These are phyloP conservation scores for Fusarium sp. DNA, from an alignment of 2,329 filamentous ascomycete genomes.

Conservation along the genomic window DNA sequence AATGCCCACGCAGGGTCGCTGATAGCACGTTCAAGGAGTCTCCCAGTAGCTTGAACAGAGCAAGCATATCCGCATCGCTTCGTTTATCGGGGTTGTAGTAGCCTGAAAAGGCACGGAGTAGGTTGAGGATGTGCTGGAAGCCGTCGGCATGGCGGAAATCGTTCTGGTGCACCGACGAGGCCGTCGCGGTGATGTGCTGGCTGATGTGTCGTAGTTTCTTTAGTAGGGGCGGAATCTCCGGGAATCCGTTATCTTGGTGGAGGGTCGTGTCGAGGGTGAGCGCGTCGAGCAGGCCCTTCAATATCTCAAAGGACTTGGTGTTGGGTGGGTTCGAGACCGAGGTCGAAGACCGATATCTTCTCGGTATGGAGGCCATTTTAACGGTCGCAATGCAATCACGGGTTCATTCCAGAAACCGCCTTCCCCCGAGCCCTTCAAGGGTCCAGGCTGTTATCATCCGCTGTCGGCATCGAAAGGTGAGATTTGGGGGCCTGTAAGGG, in stretches of 20 bases:
- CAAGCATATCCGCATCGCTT: slow-evolving; percentile 71
- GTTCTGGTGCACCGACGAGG: slow-evolving; percentile 72
- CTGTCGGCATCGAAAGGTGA: slow-evolving; percentile 51
- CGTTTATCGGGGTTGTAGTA: slow-evolving; percentile 79
- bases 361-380: slow-evolving; percentile 64
- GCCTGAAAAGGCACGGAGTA: slow-evolving; percentile 78
- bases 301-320: slow-evolving; percentile 71
- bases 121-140: slow-evolving; percentile 79
- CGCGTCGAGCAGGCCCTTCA: slow-evolving; percentile 66
- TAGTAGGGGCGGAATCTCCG: slow-evolving; percentile 61
- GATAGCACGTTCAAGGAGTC: slow-evolving; percentile 80
- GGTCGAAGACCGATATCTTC: slow-evolving; percentile 74
- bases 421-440: slow-evolving; percentile 54
- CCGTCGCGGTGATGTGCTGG: slow-evolving; percentile 67
- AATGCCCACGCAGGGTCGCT: slow-evolving; percentile 80
- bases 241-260: slow-evolving; percentile 57
- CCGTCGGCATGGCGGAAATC: slow-evolving; percentile 85
- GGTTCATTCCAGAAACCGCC: slow-evolving; percentile 45
- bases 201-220: slow-evolving; percentile 74
- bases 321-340: slow-evolving; percentile 68
- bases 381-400: slow-evolving; percentile 33
- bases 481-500: slow-evolving; percentile 42
- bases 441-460: slow-evolving; percentile 50
- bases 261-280: slow-evolving; percentile 53
- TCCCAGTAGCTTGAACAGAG: slow-evolving; percentile 77